Conservation (phyloP, 305 asterid species). For the Fraxinus latifolia region DNA sequence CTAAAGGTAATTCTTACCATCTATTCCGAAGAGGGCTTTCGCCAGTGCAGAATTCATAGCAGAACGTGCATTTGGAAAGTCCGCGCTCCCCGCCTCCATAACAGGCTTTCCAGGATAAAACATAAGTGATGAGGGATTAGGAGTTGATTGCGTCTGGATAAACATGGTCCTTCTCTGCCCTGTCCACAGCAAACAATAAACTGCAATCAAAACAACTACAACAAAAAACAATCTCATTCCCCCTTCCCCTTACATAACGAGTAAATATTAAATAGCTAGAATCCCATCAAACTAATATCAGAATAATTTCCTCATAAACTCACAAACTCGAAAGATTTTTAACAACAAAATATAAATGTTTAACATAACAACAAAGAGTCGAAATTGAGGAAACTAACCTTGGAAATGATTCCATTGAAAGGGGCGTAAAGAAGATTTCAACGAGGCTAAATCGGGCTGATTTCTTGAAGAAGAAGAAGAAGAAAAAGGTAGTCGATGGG, state of each 20-base stretch:
- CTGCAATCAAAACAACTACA: background rate
- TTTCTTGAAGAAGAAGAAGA: slow-evolving; percentile 17
- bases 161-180: slow-evolving; percentile 95
- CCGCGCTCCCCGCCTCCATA: slow-evolving; percentile 79
- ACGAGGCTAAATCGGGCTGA: slow-evolving; percentile 22
- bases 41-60: slow-evolving; percentile 91
- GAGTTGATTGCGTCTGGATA: slow-evolving; percentile 91
- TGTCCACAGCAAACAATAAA: slow-evolving; percentile 32
- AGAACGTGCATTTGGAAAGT: slow-evolving; percentile 87
- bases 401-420: slow-evolving; percentile 35
- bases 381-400: slow-evolving; percentile 36
- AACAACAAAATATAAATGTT: background rate
- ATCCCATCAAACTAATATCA: background rate
- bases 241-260: background rate
- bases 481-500: slow-evolving; percentile 32
- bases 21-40: slow-evolving; percentile 67
- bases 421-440: slow-evolving; percentile 28
- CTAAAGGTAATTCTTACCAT: slow-evolving; percentile 43
- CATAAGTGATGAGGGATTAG: slow-evolving; percentile 89
- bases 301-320: background rate
- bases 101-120: slow-evolving; percentile 92
- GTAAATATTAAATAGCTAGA: background rate
- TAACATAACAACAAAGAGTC: background rate
- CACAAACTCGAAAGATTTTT: background rate
- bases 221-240: background rate